Evolutionary conservation across 75 land plant species (phyloP).

Genomic region (Pinus tabuliformis): DNA sequence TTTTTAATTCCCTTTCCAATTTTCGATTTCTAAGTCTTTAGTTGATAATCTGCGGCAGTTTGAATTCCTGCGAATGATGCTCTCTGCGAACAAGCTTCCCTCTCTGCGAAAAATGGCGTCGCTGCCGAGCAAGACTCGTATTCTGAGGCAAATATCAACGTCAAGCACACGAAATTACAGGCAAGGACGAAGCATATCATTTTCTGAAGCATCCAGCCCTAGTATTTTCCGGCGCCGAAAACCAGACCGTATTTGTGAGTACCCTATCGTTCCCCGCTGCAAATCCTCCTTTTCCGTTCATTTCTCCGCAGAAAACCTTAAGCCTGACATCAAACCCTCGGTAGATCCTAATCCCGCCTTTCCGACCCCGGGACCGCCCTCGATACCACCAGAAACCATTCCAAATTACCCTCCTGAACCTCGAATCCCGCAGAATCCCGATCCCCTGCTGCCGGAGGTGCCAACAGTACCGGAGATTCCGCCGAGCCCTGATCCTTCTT

Average conservation of each 20-base stretch:
- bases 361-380: neutral
- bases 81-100: neutral
- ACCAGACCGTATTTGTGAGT: neutral
- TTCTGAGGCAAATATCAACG: neutral
- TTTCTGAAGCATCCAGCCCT: neutral
- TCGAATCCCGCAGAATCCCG: too few relatives aligned
- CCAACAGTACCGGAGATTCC: neutral
- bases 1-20: too few relatives aligned
- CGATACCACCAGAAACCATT: neutral
- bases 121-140: neutral
- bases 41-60: too few relatives aligned
- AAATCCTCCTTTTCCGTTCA: neutral
- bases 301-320: neutral
- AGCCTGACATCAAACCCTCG: neutral
- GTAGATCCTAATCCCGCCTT: constrained; percentile 1
- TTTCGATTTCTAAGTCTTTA: too few relatives aligned
- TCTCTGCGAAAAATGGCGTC: neutral
- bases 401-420: neutral
- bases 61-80: too few relatives aligned
- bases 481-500: neutral
- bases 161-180: neutral
- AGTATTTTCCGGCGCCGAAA: neutral
- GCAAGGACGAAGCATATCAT: neutral
- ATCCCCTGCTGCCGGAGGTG: neutral
- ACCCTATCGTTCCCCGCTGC: neutral